phyloP scores from a whole-genome alignment of 129 eudicot species.

The sunflower (Helianthus annuus) region HanXRQr2.0-SUNRISE NC_035449.2:29969545-29970044 shows the following conservation, averaged over 20 bases:
- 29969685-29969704: conserved; percentile 96
- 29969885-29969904: conserved; percentile 87
- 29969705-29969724: conserved; percentile 83
- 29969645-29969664: conserved; percentile 45
- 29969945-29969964: conserved; percentile 78
- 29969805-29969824: conserved; percentile 90
- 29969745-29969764: conserved; percentile 74
- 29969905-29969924: conserved; percentile 83
- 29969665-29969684: conserved; percentile 66
- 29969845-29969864: conserved; percentile 94
- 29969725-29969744: conserved; percentile 64
- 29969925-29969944: conserved; percentile 91
- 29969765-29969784: conserved; percentile 80
- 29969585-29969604: conserved; percentile 84
- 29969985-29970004: conserved; percentile 95
- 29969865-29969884: conserved; percentile 61
- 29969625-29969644: conserved; percentile 95
- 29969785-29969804: conserved; percentile 83
- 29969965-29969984: conserved; percentile 74
- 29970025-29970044: conserved; percentile 26
- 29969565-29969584: conserved; percentile 72
- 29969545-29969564: conserved; percentile 96
- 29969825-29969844: conserved; percentile 89
- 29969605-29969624: conserved; percentile 73
- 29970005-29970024: conserved; percentile 51